These are phyloP conservation scores for Calonectria pauciramosa DNA, from an alignment of 2,329 filamentous ascomycete species.

Conservation along the genomic window DNA sequence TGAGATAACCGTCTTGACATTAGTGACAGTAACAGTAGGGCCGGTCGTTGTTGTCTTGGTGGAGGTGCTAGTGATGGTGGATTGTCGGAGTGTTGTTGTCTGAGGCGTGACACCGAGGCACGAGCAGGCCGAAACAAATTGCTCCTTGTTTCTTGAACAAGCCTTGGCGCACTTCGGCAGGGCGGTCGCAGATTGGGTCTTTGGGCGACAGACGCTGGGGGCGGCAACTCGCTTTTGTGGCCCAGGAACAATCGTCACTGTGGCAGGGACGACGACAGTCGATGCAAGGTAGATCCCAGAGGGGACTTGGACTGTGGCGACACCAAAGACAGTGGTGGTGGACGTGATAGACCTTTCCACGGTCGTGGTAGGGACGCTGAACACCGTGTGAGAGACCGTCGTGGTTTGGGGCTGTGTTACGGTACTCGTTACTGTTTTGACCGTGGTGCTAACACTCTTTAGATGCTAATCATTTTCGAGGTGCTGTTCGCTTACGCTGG, in stretches of 20 bases:
- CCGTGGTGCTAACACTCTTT: neutral
- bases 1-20: neutral
- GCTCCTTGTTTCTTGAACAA: neutral
- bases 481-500: neutral
- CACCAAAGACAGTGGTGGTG: neutral
- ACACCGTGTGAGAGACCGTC: neutral
- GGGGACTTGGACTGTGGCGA: neutral
- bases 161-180: neutral
- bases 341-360: neutral
- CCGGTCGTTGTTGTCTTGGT: neutral
- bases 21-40: neutral
- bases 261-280: neutral
- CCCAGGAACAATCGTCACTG: neutral
- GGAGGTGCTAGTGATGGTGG: neutral
- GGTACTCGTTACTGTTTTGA: neutral
- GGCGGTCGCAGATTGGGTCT: neutral
- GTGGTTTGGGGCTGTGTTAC: neutral
- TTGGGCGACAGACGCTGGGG: neutral
- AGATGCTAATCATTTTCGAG: neutral
- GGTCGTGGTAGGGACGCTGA: neutral
- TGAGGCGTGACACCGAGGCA: neutral
- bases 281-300: neutral
- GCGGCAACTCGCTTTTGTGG: neutral
- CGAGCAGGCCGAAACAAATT: neutral
- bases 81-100: neutral